Evolutionary conservation across 1,284 basidiomycete species (phyloP).

Genomic region (Porodaedalea pini): DNA sequence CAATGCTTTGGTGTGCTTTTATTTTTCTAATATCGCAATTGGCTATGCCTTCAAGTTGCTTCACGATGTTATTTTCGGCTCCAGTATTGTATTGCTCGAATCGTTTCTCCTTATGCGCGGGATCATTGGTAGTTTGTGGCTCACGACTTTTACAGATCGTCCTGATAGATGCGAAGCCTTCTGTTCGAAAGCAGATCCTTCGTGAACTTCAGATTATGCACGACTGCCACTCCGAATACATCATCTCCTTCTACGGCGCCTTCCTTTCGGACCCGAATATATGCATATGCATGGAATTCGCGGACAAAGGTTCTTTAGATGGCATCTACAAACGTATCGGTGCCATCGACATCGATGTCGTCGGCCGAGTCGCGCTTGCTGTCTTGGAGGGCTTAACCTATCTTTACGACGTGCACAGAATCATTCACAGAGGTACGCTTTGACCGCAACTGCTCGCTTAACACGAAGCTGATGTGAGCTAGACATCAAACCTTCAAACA

Average conservation of each 20-base stretch:
- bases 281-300: conserved; percentile 98
- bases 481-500: conserved; percentile 99
- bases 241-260: conserved; percentile 95
- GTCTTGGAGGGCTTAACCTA: conserved; percentile 96
- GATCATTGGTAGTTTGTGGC: not conserved
- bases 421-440: conserved; percentile 92
- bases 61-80: conserved; percentile 1
- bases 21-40: not conserved
- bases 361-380: conserved; percentile 85
- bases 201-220: conserved; percentile 99
- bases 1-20: not conserved
- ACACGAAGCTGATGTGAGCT: conserved; percentile 8
- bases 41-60: not conserved
- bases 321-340: conserved; percentile 94
- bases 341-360: conserved; percentile 84
- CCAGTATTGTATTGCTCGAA: not conserved
- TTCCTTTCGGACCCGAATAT: conserved; percentile 96
- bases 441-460: not conserved
- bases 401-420: conserved; percentile 98
- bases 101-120: not conserved
- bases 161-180: conserved; percentile 95
- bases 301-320: conserved; percentile 91
- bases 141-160: conserved; percentile 65
- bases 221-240: conserved; percentile 90
- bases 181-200: conserved; percentile 96